Evolutionary conservation across 208 protist genomes (phyloP).

Genomic region (Perkinsela sp.): DNA sequence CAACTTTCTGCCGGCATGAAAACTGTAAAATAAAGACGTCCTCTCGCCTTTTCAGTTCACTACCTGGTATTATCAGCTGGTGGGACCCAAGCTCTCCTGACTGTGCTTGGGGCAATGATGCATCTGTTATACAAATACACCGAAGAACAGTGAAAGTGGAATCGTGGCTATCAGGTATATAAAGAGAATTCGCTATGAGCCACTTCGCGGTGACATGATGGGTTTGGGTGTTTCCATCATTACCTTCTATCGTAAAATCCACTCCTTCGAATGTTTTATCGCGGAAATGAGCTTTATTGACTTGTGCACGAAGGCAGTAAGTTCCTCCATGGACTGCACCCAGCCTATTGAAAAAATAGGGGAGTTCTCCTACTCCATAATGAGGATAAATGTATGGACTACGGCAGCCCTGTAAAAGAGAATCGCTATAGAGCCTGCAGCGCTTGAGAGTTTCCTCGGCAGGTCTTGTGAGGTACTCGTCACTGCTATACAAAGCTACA

Average conservation of each 20-base stretch:
- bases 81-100: conserved; percentile 35
- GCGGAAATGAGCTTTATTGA: conserved; percentile 83
- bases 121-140: conserved; percentile 85
- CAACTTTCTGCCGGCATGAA: conserved; percentile 73
- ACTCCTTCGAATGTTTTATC: conserved; percentile 76
- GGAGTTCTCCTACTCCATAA: conserved; percentile 96
- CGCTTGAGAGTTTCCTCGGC: conserved; percentile 68
- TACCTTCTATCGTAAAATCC: conserved; percentile 36
- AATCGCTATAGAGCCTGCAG: conserved; percentile 82
- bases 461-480: conserved; percentile 72
- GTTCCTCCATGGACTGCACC: conserved; percentile 81
- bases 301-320: conserved; percentile 92
- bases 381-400: conserved; percentile 98
- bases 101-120: conserved; percentile 44
- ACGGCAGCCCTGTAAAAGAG: conserved; percentile 67
- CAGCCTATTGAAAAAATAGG: conserved; percentile 85
- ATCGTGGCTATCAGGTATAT: conserved; percentile 84
- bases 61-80: conserved; percentile 93
- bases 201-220: conserved; percentile 58
- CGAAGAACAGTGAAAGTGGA: conserved; percentile 74
- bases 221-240: conserved; percentile 15
- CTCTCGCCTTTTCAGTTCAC: conserved; percentile 64
- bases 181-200: conserved; percentile 92
- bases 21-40: conserved; percentile 93
- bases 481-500: conserved; percentile 50